Conservation (phyloP, 225 moss, liverwort and hornwort species). For the Physcomitrium patens region DNA sequence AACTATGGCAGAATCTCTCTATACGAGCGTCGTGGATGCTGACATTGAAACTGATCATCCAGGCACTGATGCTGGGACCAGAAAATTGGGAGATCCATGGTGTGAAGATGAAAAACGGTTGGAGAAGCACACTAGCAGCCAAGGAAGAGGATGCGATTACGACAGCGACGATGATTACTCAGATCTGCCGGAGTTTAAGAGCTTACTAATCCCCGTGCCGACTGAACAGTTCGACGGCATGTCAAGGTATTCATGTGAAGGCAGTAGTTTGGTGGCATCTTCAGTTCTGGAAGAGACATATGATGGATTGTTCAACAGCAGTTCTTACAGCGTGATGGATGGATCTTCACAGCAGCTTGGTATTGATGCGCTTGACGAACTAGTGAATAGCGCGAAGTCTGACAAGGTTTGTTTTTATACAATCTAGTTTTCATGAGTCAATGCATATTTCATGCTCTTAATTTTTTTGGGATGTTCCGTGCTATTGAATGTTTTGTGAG, state of each 20-base stretch:
- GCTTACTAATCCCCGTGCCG: conserved; percentile 44
- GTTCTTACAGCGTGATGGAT: conserved; percentile 60
- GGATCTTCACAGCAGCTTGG: conserved; percentile 56
- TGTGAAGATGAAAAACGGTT: conserved; percentile 41
- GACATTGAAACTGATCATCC: conserved; percentile 37
- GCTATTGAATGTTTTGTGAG: neutral
- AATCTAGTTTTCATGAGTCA: neutral
- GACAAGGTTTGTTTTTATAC: conserved; percentile 67
- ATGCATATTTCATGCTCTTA: neutral
- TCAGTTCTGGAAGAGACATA: conserved; percentile 46
- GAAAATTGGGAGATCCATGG: conserved; percentile 44
- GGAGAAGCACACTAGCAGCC: conserved; percentile 32
- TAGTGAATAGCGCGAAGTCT: conserved; percentile 75
- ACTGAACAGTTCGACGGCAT: conserved; percentile 48
- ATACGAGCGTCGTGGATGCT: conserved; percentile 47
- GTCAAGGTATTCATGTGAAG: conserved; percentile 45
- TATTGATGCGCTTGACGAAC: conserved; percentile 74
- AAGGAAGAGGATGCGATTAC: conserved; percentile 57
- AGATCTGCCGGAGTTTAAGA: conserved; percentile 59
- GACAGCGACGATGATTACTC: conserved; percentile 58
- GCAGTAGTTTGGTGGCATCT: conserved; percentile 56
- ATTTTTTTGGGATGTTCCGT: neutral
- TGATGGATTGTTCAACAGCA: conserved; percentile 50
- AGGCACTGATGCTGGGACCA: conserved; percentile 38
- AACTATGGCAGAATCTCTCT: conserved; percentile 46